Base-by-base conservation (phyloP, 2,329 filamentous ascomycete species). In the Neofusicoccum sp. region DNA sequence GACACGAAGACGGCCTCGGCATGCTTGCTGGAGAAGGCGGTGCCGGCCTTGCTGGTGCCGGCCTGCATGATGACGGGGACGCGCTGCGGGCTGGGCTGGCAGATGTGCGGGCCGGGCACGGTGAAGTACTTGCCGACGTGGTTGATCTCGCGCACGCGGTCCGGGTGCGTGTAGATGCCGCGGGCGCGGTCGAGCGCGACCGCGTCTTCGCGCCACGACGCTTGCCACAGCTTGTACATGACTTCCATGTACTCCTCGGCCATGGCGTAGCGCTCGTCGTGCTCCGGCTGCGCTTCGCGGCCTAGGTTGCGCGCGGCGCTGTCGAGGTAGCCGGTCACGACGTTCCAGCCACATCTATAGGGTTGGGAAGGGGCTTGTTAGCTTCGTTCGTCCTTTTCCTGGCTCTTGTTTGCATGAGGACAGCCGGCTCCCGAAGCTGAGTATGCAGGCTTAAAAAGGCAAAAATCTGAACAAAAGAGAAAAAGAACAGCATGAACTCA, bases 1-100 rank as follows among this genome's bases (percentile, higher is more conserved):
- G 84, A 86, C 0, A 89, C 82, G 66, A 90, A 90, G 54, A 90
- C 87, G 2, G 83, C 87, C 67, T 91, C 88, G 0, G 88, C 88
- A 68, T 90, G 86, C 65, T 86, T 83, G 0, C 87, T 86, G 0
- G 86, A 87, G 65, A 91, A 90, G 0, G 75, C 72, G 70, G 87
- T 89, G 1, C 87, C 88, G 0, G 86, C 81, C 53, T 80, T 83
- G 0, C 85, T 88, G 0, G 87, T 88, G 0, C 88, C 88, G 0
- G 88, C 88, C 70, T 91, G 88, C 3, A 90, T 78, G 4, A 90
- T 80, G 1, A 90, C 77, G 0, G 88, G 88, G 1, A 87, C 89
- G 3, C 88, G 77, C 66, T 91, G 88, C 0, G 86, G 87, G 51
- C 82, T 82, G 0, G 87, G 87, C 56, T 89, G 82, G 60, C 84